These are phyloP conservation scores for Telopea speciosissima DNA, from an alignment of 177 flowering plant species.

Conservation along the genomic window DNA sequence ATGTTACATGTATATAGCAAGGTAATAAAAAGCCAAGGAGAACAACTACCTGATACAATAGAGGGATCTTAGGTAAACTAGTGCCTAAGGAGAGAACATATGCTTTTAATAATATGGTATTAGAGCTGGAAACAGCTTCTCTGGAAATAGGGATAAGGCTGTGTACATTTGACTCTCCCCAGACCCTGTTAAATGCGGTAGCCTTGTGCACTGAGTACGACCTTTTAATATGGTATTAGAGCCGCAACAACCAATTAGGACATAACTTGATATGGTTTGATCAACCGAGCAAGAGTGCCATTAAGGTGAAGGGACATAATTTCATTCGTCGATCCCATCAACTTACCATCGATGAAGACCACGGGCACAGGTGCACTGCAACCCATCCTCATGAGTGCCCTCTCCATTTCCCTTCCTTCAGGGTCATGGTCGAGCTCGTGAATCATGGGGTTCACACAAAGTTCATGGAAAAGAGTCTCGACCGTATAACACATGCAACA, in stretches of 20 bases:
- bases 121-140: no score
- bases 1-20: neutral
- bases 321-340: slow-evolving; percentile 63
- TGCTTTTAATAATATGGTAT: no score
- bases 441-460: slow-evolving; percentile 41
- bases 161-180: no score
- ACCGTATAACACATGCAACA: slow-evolving; percentile 47
- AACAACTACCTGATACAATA: slow-evolving; percentile 5
- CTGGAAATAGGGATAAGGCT: no score
- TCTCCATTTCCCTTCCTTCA: slow-evolving; percentile 42
- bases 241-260: neutral
- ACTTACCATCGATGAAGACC: slow-evolving; percentile 49
- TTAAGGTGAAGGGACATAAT: slow-evolving; percentile 81
- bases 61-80: no score
- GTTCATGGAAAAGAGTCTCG: slow-evolving; percentile 31
- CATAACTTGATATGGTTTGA: slow-evolving; percentile 40
- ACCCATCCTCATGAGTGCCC: slow-evolving; percentile 33
- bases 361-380: slow-evolving; percentile 38
- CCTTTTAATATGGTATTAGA: slow-evolving; percentile 6
- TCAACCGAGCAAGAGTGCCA: slow-evolving; percentile 42
- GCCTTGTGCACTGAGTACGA: no score
- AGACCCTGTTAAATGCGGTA: no score
- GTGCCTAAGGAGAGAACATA: no score
- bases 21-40: slow-evolving; percentile 5
- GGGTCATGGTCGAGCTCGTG: slow-evolving; percentile 47